A percentile compares a stretch with the other conserved stretches of the same genome.
phyloP scores from a whole-genome alignment of 768 basidiomycete genomes.

The Tricholoma furcatifolium region DNA sequence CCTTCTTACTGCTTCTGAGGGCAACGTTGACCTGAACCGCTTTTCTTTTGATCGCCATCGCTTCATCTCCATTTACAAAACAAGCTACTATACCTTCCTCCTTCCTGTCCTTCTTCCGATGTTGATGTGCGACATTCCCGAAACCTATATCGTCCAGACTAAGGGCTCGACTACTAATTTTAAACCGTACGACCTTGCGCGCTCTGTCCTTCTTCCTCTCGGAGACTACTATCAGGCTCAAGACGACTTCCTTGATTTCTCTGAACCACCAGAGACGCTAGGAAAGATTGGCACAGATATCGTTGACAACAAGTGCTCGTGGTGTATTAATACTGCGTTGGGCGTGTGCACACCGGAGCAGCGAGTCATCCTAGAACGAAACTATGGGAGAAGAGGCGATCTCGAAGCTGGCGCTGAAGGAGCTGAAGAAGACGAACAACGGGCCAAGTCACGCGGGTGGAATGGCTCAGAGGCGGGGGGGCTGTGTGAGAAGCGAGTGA shows the following conservation, averaged over 20 bases:
- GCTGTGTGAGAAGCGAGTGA: slow-evolving; percentile 41
- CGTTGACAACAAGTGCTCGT: slow-evolving; percentile 98
- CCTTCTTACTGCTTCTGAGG: slow-evolving; percentile 92
- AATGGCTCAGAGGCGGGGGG: slow-evolving; percentile 44
- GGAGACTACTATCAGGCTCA: slow-evolving; percentile 99
- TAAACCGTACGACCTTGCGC: slow-evolving; percentile 69
- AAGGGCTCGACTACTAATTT: slow-evolving; percentile 23
- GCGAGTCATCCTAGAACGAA: slow-evolving; percentile 54
- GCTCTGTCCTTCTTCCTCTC: slow-evolving; percentile 82
- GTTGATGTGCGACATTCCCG: slow-evolving; percentile 68
- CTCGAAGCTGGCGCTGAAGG: slow-evolving; percentile 21
- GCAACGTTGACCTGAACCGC: slow-evolving; percentile 78
- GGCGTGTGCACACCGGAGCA: slow-evolving; percentile 52
- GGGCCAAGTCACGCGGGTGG: slow-evolving; percentile 12
- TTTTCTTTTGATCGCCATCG: slow-evolving; percentile 89
- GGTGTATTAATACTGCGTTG: slow-evolving; percentile 91
- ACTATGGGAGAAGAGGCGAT: slow-evolving; percentile 44
- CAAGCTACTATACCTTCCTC: slow-evolving; percentile 97
- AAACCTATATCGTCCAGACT: slow-evolving; percentile 36
- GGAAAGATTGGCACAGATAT: slow-evolving; percentile 99
- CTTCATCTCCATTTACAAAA: slow-evolving; percentile 96
- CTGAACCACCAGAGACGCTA: slow-evolving; percentile 84
- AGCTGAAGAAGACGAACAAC: slow-evolving; percentile 10
- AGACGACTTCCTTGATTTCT: slow-evolving; percentile 95
- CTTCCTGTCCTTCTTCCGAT: slow-evolving; percentile 96